Evolutionary conservation across 495 filamentous ascomycete genomes (phyloP).

Genomic region (Penicillium argentinense): DNA sequence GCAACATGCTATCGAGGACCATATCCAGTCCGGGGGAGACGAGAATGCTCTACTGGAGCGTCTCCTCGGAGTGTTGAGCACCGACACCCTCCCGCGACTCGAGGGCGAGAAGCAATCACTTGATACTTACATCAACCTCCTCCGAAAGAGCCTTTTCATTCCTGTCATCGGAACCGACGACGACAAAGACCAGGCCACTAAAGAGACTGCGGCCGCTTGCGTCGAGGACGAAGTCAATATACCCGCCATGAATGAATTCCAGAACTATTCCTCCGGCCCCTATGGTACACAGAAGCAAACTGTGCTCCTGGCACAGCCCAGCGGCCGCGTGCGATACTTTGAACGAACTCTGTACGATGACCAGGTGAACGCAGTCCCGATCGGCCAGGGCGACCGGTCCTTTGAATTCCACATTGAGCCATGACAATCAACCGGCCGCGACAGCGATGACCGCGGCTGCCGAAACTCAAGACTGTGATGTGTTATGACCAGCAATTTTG

Average conservation of each 20-base stretch:
- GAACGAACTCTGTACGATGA: conserved; percentile 82
- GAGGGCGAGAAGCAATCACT: conserved; percentile 51
- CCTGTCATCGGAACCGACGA: conserved; percentile 64
- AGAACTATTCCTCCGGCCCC: conserved; percentile 32
- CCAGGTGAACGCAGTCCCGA: conserved; percentile 58
- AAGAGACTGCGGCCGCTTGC: conserved; percentile 51
- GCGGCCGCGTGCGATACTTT: conserved; percentile 75
- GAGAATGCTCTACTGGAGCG: conserved; percentile 68
- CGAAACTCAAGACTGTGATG: conserved; percentile 6
- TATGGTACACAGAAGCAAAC: conserved; percentile 98
- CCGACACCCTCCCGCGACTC: conserved; percentile 68
- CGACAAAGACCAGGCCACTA: conserved; percentile 33
- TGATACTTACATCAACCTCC: conserved; percentile 66
- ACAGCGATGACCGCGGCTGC: neutral
- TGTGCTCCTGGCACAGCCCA: conserved; percentile 71
- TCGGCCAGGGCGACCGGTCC: conserved; percentile 57
- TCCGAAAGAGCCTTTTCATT: conserved; percentile 83
- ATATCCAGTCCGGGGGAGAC: conserved; percentile 45
- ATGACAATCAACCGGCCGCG: conserved; percentile 10
- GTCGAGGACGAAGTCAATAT: conserved; percentile 22
- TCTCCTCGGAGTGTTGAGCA: conserved; percentile 69
- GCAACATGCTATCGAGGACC: conserved; percentile 43
- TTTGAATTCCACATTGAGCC: conserved; percentile 38
- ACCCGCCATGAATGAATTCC: too few species aligned
- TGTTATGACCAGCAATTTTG: conserved; percentile 5